Evolutionary conservation across 306 rosid species (phyloP).

Genomic region (Prunus salicina): DNA sequence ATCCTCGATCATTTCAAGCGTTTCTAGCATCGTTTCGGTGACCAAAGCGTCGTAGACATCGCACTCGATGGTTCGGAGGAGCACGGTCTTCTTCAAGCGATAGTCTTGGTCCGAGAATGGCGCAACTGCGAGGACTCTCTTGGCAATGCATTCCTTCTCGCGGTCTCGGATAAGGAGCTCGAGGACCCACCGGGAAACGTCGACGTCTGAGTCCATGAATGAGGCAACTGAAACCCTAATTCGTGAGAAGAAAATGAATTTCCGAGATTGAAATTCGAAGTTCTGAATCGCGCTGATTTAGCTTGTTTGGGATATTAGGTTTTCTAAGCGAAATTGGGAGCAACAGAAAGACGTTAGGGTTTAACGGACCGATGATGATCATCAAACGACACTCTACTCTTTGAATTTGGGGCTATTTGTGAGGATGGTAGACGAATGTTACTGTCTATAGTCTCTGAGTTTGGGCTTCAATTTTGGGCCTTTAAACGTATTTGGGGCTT

Average conservation of each 20-base stretch:
- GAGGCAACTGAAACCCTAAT: not conserved
- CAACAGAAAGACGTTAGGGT: not conserved
- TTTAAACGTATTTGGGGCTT: not conserved
- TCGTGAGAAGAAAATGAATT: not conserved
- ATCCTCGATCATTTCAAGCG: constrained; percentile 48
- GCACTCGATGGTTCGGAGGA: constrained; percentile 56
- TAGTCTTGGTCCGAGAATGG: constrained; percentile 44
- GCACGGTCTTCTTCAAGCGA: constrained; percentile 54
- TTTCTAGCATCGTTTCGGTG: constrained; percentile 42
- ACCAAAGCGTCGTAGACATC: constrained; percentile 35
- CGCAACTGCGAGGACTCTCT: constrained; percentile 28
- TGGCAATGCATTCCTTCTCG: constrained; percentile 32
- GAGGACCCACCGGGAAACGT: constrained; percentile 51
- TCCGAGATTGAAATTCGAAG: not conserved
- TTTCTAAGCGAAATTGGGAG: not conserved
- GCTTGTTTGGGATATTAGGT: not conserved
- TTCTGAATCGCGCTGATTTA: not conserved
- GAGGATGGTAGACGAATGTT: not conserved
- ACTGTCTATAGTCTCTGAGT: not conserved
- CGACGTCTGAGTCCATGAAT: constrained; percentile 26
- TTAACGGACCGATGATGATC: not conserved
- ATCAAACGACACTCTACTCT: not conserved
- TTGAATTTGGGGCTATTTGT: not conserved
- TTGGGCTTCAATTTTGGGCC: not conserved
- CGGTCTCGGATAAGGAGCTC: constrained; percentile 59